Evolutionary conservation across 1,284 basidiomycete species (phyloP), one percentile per base, ranked within the genome.

Genomic region (Cutaneotrichosporon sp.): DNA sequence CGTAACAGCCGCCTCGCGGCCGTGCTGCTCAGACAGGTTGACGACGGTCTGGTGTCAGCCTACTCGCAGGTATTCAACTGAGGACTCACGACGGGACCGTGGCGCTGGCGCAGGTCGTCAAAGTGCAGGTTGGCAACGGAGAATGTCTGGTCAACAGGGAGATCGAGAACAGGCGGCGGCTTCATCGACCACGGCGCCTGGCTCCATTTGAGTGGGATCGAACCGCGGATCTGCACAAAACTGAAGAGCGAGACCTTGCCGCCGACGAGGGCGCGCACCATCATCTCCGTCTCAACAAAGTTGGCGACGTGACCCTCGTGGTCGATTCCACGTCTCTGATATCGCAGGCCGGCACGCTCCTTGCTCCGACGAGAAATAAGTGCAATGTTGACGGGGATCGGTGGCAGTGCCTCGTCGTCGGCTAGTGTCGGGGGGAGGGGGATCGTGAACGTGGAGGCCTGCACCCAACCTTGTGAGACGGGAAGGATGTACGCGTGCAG

Each of bases 151-250:
- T 84, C 84, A 58, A 86, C 84, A 0, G 90, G 90, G 60, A 89
- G 83, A 66, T 94, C 90, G 1, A 97, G 83, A 6, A 89, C 81
- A 0, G 93, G 95, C 0, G 91, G 87, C 8, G 95, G 95, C 75
- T 96, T 97, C 71, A 97, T 83, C 49, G 88, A 88, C 76, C 89
- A 81, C 2, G 82, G 81, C 16, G 74, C 72, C 70, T 95, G 92
- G 5, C 86, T 88, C 92, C 92, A 96, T 75, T 88, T 93, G 21
- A 96, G 82, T 2, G 92, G 92, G 64, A 96, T 92, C 21, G 92
- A 95, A 9, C 94, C 95, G 71, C 95, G 85, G 55, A 91, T 86
- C 79, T 97, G 92, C 0, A 93, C 86, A 79, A 93, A 92, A 67
- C 89, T 88, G 77, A 95, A 95, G 8, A 92, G 81, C 71, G 95